phyloP scores from a whole-genome alignment of 441 rosid genomes.

The Rhodomyrtus psidioides region DNA sequence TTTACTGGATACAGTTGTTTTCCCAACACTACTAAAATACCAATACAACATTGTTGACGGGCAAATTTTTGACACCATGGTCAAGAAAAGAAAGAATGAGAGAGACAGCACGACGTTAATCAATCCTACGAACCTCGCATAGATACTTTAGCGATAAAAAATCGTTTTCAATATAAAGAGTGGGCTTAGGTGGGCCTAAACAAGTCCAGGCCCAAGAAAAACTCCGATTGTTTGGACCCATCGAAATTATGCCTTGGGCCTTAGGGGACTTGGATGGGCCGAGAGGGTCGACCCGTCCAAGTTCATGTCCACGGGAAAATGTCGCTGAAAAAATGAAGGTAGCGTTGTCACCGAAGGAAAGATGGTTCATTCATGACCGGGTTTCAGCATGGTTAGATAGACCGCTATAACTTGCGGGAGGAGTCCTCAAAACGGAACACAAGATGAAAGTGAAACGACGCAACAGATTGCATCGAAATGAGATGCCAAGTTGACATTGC shows the following conservation, averaged over 20 bases:
- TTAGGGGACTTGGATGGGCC: background rate
- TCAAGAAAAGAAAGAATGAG: background rate
- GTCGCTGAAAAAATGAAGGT: background rate
- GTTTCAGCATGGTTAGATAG: background rate
- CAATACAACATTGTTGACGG: background rate
- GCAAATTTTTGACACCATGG: background rate
- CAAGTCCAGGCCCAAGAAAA: background rate
- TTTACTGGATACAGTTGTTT: background rate
- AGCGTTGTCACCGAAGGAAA: background rate
- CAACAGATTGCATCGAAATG: background rate
- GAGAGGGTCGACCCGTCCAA: background rate
- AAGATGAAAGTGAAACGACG: background rate
- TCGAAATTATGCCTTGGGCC: background rate
- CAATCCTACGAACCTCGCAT: background rate
- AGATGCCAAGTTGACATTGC: background rate
- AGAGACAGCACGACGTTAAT: background rate
- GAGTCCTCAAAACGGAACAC: background rate
- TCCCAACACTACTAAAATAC: background rate
- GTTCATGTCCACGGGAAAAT: background rate
- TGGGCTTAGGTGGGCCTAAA: background rate
- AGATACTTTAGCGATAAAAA: background rate
- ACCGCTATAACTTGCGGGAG: background rate
- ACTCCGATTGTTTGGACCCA: background rate
- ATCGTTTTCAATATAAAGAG: background rate
- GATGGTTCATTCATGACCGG: background rate